These are phyloP conservation scores for Loxodes magnus DNA, from an alignment of 73 alveolate genomes.

Conservation along the genomic window DNA sequence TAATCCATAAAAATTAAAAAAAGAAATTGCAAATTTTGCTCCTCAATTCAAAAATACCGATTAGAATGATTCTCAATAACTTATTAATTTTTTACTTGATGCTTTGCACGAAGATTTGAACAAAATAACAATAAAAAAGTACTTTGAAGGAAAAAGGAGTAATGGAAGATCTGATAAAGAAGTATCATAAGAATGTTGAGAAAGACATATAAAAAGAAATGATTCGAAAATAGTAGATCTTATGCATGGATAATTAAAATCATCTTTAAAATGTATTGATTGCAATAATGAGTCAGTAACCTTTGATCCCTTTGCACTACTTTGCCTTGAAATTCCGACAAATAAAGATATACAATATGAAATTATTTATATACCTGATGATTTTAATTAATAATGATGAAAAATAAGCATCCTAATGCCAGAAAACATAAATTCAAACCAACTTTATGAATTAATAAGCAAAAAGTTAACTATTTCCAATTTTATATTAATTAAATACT, in stretches of 20 bases:
- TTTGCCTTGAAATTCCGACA: conserved; percentile 37
- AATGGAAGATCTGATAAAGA: conserved; percentile 59
- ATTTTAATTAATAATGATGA: too few relatives aligned
- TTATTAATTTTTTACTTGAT: conserved; percentile 86
- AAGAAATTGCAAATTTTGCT: conserved; percentile 21
- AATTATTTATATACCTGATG: too few relatives aligned
- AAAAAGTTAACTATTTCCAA: too few relatives aligned
- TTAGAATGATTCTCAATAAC: conserved; percentile 88
- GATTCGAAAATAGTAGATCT: conserved; percentile 86
- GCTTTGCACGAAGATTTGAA: conserved; percentile 94
- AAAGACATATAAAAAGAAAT: conserved; percentile 70
- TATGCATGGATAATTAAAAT: conserved; percentile 88
- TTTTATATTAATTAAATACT: too few relatives aligned
- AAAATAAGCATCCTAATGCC: too few relatives aligned
- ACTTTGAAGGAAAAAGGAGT: conserved; percentile 57
- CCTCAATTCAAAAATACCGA: conserved; percentile 56
- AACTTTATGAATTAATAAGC: too few relatives aligned
- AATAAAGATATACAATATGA: too few relatives aligned
- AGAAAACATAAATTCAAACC: too few relatives aligned
- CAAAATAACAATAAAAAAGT: conserved; percentile 70
- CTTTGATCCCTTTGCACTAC: conserved; percentile 81
- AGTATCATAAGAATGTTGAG: conserved; percentile 82
- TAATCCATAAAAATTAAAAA: conserved; percentile 43
- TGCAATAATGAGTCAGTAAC: conserved; percentile 73
- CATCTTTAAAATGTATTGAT: conserved; percentile 75